phyloP scores from a whole-genome alignment of 345 rosid species.

The Brassica napus region Da-Ae NC_063438.1:491001-491500 shows the following conservation, averaged over 20 bases:
- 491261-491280: constrained; percentile 35
- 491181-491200: constrained; percentile 28
- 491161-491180: constrained; percentile 10
- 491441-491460: neutral
- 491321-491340: neutral
- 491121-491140: too few species aligned
- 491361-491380: neutral
- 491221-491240: constrained; percentile 43
- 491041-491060: constrained; percentile 9
- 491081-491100: neutral
- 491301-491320: neutral
- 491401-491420: neutral
- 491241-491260: constrained; percentile 43
- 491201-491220: constrained; percentile 37
- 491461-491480: neutral
- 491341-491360: constrained; percentile 15
- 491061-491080: constrained; percentile 31
- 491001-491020: constrained; percentile 17
- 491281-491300: constrained; percentile 45
- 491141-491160: neutral
- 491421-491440: neutral
- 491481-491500: neutral
- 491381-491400: neutral
- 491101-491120: too few species aligned
- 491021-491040: constrained; percentile 4